Base-by-base conservation (phyloP, 1,139 yeast species). In the Kodamaea fungicola region DNA sequence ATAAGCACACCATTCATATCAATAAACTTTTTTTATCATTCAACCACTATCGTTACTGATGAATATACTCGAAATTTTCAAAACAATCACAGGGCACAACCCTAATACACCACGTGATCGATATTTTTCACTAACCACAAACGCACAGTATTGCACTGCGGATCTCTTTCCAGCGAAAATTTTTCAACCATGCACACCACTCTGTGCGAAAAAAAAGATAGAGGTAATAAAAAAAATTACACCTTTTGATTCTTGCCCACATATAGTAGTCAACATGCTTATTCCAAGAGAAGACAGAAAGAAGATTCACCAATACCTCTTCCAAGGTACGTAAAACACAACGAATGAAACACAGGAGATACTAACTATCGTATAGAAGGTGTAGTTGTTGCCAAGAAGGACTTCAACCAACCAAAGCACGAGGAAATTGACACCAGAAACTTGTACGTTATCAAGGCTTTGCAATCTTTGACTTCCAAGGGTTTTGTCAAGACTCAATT, bases 231-330 rank as follows among this genome's bases (percentile, higher is more conserved):
- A 37, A 31, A 38, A 22, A 24, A 23, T 9, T 32, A 24, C 13
- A 28, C 23, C 7, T 8, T 7, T 32, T 31, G 31, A 37, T 26
- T 40, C 37, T 38, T 42, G 44, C 35, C 41, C 40, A 33, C 34
- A 35, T 40, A 44, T 43, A 44, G 46, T 46, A 52, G 52, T 50
- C 61, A 86, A 67, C 70, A 92, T 92, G 98, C 85, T 92, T 80
- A 92, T 92, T 83, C 97, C 98, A 78, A 90, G 87, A 80, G 95
- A 87, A 78, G 97, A 92, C 76, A 90, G 98, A 84, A 88, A 87
- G 81, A 88, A 87, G 92, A 92, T 92, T 75, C 96, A 88, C 94
- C 87, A 84, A 76, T 84, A 90, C 86, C 94, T 92, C 78, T 90
- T 89, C 87, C 92, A 88, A 78, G 94, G 95, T 85, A 83, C 71